These are phyloP conservation scores for Sporothrix globosa DNA, from an alignment of 2,329 filamentous ascomycete species.

Conservation along the genomic window DNA sequence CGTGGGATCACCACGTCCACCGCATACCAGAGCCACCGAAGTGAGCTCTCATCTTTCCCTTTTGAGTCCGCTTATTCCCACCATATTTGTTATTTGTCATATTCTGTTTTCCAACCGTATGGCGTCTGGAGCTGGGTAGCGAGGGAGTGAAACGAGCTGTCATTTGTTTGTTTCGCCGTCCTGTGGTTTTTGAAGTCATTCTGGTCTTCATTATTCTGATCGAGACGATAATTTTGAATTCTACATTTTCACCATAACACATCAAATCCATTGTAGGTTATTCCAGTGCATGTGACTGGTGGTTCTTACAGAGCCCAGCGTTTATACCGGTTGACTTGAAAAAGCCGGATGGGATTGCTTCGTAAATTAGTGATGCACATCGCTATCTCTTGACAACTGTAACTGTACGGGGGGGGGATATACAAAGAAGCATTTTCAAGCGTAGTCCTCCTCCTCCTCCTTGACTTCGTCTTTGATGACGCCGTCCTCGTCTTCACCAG, in stretches of 20 bases:
- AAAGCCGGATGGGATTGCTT: not conserved
- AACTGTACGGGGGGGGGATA: no score
- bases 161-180: slow-evolving; percentile 12
- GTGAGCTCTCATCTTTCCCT: not conserved
- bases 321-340: no score
- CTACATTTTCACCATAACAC: not conserved
- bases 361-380: not conserved
- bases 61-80: not conserved
- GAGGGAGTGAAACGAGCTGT: slow-evolving; percentile 24
- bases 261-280: no score
- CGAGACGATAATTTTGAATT: not conserved
- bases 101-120: slow-evolving; percentile 1
- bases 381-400: not conserved
- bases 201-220: slow-evolving; percentile 17
- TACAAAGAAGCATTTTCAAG: no score
- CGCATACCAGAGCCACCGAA: not conserved
- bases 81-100: slow-evolving; percentile 5
- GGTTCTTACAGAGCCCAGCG: not conserved
- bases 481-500: slow-evolving; percentile 40
- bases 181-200: not conserved
- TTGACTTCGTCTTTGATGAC: slow-evolving; percentile 38
- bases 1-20: not conserved
- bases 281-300: not conserved
- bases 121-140: slow-evolving; percentile 31
- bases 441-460: not conserved